Evolutionary conservation across 331 rosid species (phyloP).

Genomic region (Spiraea crenata): DNA sequence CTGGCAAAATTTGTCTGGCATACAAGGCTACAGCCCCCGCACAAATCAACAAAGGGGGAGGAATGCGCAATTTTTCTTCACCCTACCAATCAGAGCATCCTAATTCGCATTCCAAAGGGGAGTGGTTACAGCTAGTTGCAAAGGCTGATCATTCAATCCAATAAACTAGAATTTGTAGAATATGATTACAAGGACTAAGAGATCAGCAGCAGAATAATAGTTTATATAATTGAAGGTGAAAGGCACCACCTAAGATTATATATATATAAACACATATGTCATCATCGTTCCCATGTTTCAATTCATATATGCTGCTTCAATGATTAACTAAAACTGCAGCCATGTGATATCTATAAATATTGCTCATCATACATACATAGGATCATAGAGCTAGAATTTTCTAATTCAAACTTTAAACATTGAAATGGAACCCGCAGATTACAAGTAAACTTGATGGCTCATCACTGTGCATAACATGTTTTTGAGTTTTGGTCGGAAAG

Average conservation of each 20-base stretch:
- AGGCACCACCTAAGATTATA: conserved; percentile 16
- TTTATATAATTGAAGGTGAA: conserved; percentile 24
- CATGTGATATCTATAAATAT: conserved; percentile 49
- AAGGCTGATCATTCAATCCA: conserved; percentile 26
- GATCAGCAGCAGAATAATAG: background rate
- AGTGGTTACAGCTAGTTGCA: conserved; percentile 39
- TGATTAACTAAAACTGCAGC: conserved; percentile 56
- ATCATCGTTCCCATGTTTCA: conserved; percentile 42
- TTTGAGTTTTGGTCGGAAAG: no score
- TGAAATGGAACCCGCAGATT: no score
- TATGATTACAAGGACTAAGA: conserved; percentile 25
- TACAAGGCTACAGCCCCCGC: background rate
- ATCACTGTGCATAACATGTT: no score
- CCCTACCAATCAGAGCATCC: conserved; percentile 30
- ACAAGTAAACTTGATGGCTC: no score
- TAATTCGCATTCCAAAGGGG: conserved; percentile 29
- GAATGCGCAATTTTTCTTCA: background rate
- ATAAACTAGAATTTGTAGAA: conserved; percentile 11
- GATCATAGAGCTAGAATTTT: no score
- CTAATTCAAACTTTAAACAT: no score
- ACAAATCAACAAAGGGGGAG: no score
- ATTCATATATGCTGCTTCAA: conserved; percentile 38
- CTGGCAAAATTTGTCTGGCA: conserved; percentile 48
- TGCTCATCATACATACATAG: background rate
- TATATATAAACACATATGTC: background rate